Evolutionary conservation across 2,329 filamentous ascomycete species (phyloP).

Genomic region (Zymoseptoria tritici): DNA sequence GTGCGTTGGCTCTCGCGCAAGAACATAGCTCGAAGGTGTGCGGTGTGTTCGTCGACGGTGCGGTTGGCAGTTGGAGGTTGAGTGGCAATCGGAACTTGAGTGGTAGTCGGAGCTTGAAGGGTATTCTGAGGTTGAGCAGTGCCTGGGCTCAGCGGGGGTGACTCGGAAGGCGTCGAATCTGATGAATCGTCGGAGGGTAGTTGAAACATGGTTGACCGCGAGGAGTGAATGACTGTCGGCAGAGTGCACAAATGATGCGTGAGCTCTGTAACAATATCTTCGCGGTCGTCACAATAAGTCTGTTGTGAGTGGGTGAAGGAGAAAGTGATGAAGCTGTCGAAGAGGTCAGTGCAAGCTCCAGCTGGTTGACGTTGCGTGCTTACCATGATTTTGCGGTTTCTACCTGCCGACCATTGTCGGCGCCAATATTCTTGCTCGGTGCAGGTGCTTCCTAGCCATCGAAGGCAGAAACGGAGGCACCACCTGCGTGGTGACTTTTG

Average conservation of each 20-base stretch:
- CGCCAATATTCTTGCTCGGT: not conserved
- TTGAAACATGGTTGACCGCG: not conserved
- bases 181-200: not conserved
- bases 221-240: not conserved
- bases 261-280: not conserved
- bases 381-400: not conserved
- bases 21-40: not conserved
- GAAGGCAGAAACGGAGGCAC: no score
- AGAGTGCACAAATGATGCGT: not conserved
- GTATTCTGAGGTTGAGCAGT: not conserved
- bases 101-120: no score
- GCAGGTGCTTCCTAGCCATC: not conserved
- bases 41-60: not conserved
- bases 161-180: not conserved
- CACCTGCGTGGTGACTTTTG: no score
- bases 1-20: not conserved
- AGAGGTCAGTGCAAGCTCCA: not conserved
- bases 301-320: not conserved
- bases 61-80: not conserved
- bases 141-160: not conserved
- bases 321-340: not conserved
- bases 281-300: not conserved
- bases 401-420: not conserved
- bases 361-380: not conserved
- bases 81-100: no score